These are phyloP conservation scores for Thermomucor indicae-seudaticae DNA, from an alignment of 371 early-diverging fungal genomes.

Conservation along the genomic window DNA sequence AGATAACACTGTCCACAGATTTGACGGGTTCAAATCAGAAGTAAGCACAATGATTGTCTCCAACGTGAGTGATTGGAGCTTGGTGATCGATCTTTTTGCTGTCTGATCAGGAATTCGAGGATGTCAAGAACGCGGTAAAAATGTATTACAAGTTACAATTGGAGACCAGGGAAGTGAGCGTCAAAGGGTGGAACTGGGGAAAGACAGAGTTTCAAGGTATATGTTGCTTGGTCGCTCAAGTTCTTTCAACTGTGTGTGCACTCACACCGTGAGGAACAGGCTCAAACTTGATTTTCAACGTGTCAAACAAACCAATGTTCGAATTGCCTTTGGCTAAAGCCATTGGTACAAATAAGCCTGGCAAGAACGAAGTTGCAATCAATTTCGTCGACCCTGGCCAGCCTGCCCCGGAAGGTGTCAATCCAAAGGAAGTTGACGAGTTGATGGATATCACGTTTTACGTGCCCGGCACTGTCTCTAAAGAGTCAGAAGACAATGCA, in stretches of 20 bases:
- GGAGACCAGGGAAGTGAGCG: slow-evolving; percentile 80
- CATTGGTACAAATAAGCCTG: slow-evolving; percentile 81
- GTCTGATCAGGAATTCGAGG: slow-evolving; percentile 81
- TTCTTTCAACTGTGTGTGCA: too few relatives aligned
- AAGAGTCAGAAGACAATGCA: slow-evolving; percentile 57
- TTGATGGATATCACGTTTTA: slow-evolving; percentile 93
- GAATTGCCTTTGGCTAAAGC: slow-evolving; percentile 90
- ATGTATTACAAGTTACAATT: slow-evolving; percentile 66
- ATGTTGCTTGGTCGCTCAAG: not conserved
- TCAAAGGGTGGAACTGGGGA: slow-evolving; percentile 98
- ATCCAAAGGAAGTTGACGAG: slow-evolving; percentile 64
- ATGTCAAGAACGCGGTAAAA: slow-evolving; percentile 65
- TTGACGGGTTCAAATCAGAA: slow-evolving; percentile 87
- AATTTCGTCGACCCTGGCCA: slow-evolving; percentile 78
- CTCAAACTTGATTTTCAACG: slow-evolving; percentile 74
- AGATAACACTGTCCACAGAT: slow-evolving; percentile 71
- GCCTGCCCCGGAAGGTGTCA: slow-evolving; percentile 48
- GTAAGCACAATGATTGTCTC: slow-evolving; percentile 30
- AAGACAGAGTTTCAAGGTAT: slow-evolving; percentile 78
- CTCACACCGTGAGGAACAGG: slow-evolving; percentile 43
- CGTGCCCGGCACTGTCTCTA: slow-evolving; percentile 81
- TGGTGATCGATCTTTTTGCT: not conserved
- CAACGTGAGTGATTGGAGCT: not conserved
- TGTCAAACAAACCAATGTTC: slow-evolving; percentile 81
- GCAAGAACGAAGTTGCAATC: slow-evolving; percentile 90